A percentile compares a stretch with the other conserved stretches of the same genome.
Evolutionary conservation across 371 early-diverging fungal genomes (phyloP).

Genomic region (Mucor velutinosus): DNA sequence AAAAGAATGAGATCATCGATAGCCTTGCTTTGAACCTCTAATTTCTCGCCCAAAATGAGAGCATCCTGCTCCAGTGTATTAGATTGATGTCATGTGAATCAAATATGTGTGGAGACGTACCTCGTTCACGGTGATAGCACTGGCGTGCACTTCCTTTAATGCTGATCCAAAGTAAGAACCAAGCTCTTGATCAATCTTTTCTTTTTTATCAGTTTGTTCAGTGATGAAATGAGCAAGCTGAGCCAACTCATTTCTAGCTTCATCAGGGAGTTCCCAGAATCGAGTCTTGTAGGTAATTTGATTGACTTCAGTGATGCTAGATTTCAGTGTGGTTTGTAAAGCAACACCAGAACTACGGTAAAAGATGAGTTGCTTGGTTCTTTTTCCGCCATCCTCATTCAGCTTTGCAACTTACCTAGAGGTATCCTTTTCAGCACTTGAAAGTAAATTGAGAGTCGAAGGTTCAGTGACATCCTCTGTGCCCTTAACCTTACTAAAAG

Average conservation of each 20-base stretch:
- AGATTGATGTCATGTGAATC: background rate
- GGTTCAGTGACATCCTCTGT: background rate
- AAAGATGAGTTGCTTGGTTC: background rate
- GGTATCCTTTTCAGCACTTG: background rate
- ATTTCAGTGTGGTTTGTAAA: conserved; percentile 13
- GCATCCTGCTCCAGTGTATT: conserved; percentile 16
- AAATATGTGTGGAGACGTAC: conserved; percentile 15
- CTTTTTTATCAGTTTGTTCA: conserved; percentile 19
- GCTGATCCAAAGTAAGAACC: conserved; percentile 16
- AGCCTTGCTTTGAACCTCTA: conserved; percentile 10
- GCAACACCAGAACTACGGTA: background rate
- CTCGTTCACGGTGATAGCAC: background rate
- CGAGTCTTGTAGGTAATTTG: conserved; percentile 23
- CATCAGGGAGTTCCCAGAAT: conserved; percentile 27
- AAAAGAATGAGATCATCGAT: conserved; percentile 15
- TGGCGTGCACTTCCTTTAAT: conserved; percentile 4
- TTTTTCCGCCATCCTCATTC: too few species aligned
- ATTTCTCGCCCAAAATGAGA: conserved; percentile 13
- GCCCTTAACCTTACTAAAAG: conserved; percentile 12
- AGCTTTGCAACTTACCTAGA: conserved; percentile 6
- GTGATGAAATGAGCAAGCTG: conserved; percentile 20
- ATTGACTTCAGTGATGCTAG: conserved; percentile 8
- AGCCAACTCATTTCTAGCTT: conserved; percentile 20
- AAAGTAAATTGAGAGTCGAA: conserved; percentile 2
- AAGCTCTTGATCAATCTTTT: conserved; percentile 11